Conservation (phyloP, 345 rosid species). For the Salix koriyanagi region DNA sequence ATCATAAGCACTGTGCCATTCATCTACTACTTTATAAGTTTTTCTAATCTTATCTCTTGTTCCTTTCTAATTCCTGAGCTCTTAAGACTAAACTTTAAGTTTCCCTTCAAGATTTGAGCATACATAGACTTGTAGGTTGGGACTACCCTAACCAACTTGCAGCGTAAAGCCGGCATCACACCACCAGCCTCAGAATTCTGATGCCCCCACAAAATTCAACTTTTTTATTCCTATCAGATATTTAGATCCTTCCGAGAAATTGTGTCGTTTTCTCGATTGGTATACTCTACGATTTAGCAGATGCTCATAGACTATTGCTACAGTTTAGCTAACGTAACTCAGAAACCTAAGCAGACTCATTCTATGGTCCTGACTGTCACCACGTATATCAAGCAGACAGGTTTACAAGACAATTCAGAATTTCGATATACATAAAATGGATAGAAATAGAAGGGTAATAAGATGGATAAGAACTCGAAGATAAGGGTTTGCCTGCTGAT, state of each 20-base stretch:
- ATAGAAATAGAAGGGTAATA: background rate
- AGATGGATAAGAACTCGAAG: background rate
- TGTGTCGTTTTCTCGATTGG: background rate
- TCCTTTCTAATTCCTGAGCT: constrained; percentile 6
- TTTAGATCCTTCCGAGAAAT: constrained; percentile 19
- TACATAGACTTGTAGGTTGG: constrained; percentile 27
- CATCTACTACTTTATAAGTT: background rate
- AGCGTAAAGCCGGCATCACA: constrained; percentile 30
- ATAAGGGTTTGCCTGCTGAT: background rate
- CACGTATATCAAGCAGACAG: background rate
- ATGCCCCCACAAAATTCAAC: constrained; percentile 31
- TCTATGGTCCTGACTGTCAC: background rate
- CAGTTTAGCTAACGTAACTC: background rate
- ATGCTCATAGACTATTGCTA: background rate
- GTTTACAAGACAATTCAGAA: background rate
- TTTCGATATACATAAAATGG: background rate
- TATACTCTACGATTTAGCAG: background rate
- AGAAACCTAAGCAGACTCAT: background rate
- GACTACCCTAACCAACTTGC: constrained; percentile 54
- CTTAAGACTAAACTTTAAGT: constrained; percentile 21
- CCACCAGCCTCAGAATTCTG: constrained; percentile 39
- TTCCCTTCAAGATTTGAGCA: constrained; percentile 30
- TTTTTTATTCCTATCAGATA: constrained; percentile 27
- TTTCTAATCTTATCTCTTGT: background rate
- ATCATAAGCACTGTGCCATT: constrained; percentile 2